Percentiles rank a stretch among this genome's conserved stretches.
Evolutionary conservation across 331 rosid genomes (phyloP).

Genomic region (Quercus tomentella): DNA sequence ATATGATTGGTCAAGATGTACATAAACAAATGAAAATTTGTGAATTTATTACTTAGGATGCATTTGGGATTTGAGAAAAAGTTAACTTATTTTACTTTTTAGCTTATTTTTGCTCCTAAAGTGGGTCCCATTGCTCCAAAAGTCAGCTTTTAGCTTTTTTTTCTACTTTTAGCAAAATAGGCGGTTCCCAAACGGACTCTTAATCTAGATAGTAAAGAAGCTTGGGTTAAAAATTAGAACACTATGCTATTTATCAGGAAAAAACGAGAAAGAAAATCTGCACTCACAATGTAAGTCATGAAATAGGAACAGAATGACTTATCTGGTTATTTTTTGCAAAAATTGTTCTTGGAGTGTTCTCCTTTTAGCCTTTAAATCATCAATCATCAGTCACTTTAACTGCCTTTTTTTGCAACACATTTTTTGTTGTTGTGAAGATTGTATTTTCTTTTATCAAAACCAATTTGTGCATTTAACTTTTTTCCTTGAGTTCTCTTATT

Average conservation of each 20-base stretch:
- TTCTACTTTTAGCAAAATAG: no score
- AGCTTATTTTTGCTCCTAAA: no score
- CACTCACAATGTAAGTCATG: neutral
- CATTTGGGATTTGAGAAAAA: no score
- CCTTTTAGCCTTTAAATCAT: neutral
- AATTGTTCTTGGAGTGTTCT: neutral
- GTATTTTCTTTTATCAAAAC: no score
- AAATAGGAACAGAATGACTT: neutral
- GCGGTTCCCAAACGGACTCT: rapidly evolving
- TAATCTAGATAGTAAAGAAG: neutral
- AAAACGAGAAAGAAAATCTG: neutral
- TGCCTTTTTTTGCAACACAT: neutral
- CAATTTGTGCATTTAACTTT: neutral
- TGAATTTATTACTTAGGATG: neutral
- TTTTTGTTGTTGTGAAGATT: neutral
- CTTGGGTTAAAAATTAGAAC: neutral
- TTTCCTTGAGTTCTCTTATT: neutral
- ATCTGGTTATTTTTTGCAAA: neutral
- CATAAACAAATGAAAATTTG: neutral
- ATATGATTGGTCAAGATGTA: neutral
- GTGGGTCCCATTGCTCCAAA: no score
- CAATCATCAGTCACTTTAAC: neutral
- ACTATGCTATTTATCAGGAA: neutral
- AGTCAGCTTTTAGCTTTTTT: no score
- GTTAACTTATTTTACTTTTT: no score